phyloP scores from a whole-genome alignment of 2,329 filamentous ascomycete genomes.

The Colletotrichum aenigma region DNA sequence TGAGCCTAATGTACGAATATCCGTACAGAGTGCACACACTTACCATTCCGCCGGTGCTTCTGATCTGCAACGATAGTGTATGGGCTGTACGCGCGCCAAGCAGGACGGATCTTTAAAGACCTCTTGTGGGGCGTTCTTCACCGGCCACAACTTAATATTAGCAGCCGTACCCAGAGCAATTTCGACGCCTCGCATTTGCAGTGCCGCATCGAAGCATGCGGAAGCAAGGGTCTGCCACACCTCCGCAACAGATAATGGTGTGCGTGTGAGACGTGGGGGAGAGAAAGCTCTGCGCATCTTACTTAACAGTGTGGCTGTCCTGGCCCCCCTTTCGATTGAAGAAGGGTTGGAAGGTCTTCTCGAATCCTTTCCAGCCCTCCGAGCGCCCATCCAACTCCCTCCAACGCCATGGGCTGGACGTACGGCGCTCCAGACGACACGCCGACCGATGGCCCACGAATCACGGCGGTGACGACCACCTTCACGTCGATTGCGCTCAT shows the following conservation, averaged over 20 bases:
- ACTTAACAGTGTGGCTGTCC: background rate
- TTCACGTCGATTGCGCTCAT: constrained; percentile 35
- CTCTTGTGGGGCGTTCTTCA: background rate
- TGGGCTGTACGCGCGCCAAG: background rate
- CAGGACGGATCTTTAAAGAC: background rate
- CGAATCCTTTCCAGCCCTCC: background rate
- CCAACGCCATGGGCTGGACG: constrained; percentile 37
- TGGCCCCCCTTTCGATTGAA: background rate
- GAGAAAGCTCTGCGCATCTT: background rate
- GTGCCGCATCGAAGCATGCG: background rate
- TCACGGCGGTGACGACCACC: constrained; percentile 30
- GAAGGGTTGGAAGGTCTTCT: background rate
- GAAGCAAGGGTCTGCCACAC: constrained; percentile 6
- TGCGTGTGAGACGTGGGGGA: background rate
- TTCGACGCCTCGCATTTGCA: constrained; percentile 1
- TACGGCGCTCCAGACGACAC: constrained; percentile 35
- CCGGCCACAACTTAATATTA: background rate
- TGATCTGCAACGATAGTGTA: background rate
- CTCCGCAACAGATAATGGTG: background rate
- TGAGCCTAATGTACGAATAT: background rate
- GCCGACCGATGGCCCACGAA: constrained; percentile 36
- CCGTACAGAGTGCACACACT: background rate
- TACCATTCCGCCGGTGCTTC: background rate
- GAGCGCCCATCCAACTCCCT: background rate
- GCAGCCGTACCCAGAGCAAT: background rate